Percentiles rank a stretch among this genome's conserved stretches.
These are phyloP conservation scores for Trapa incisa DNA, from an alignment of 345 rosid genomes.

Conservation along the genomic window DNA sequence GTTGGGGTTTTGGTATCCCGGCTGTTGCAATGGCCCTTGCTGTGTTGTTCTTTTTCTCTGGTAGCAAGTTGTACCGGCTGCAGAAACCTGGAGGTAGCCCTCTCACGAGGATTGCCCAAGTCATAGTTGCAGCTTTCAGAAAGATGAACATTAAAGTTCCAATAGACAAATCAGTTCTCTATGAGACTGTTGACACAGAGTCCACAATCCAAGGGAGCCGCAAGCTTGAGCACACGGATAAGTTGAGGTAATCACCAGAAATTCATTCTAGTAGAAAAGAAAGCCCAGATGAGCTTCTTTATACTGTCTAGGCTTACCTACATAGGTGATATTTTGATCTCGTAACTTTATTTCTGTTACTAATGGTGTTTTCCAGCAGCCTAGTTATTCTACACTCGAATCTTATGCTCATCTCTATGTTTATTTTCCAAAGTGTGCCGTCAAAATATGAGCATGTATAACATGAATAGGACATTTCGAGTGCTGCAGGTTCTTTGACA, in stretches of 20 bases:
- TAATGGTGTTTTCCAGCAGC: no score
- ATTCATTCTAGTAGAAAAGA: not conserved
- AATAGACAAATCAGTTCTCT: conserved; percentile 52
- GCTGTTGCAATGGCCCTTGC: conserved; percentile 79
- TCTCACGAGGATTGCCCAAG: conserved; percentile 67
- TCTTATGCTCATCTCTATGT: not conserved
- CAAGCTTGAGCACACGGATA: conserved; percentile 58
- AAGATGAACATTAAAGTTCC: conserved; percentile 57
- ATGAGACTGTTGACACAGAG: conserved; percentile 58
- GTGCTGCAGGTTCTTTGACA: conserved; percentile 60
- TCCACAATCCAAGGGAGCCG: conserved; percentile 66
- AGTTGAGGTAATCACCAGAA: conserved; percentile 39
- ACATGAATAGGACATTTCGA: not conserved
- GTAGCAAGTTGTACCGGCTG: conserved; percentile 53
- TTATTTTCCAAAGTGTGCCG: not conserved
- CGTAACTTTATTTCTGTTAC: no score
- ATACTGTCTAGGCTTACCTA: no score
- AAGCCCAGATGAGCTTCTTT: no score
- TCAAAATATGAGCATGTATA: not conserved
- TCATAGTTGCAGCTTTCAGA: conserved; percentile 65
- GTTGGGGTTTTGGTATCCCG: conserved; percentile 91
- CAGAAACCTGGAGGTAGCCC: conserved; percentile 96
- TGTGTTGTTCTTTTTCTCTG: conserved; percentile 60
- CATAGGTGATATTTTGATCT: no score
- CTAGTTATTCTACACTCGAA: not conserved